Percentiles rank a stretch among this genome's conserved stretches.
Conservation (phyloP, 2,329 filamentous ascomycete genomes). For the Botryotinia narcissicola region DNA sequence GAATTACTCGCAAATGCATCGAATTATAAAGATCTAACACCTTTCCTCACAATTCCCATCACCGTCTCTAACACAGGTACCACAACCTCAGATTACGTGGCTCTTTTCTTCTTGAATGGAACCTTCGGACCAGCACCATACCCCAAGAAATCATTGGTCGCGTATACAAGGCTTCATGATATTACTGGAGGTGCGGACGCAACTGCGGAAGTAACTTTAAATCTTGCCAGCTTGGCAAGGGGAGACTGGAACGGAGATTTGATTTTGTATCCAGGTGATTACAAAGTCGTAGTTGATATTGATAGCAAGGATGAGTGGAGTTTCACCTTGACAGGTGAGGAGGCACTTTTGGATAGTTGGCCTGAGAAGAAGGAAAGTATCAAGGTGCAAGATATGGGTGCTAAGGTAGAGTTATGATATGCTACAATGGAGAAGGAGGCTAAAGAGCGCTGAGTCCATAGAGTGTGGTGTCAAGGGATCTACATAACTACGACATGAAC, state of each 20-base stretch:
- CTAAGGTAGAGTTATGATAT: not conserved
- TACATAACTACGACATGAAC: not conserved
- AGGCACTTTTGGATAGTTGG: conserved; percentile 43
- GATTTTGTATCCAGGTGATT: conserved; percentile 54
- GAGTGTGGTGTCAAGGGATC: not conserved
- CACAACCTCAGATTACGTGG: conserved; percentile 52
- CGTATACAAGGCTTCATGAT: conserved; percentile 44
- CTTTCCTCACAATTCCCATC: conserved; percentile 40
- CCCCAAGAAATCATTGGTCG: conserved; percentile 52
- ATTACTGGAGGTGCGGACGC: conserved; percentile 34
- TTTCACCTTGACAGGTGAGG: conserved; percentile 48
- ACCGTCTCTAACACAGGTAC: conserved; percentile 48
- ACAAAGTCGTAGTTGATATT: conserved; percentile 48
- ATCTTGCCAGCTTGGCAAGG: conserved; percentile 49
- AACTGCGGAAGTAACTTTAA: conserved; percentile 43
- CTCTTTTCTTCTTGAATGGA: conserved; percentile 50
- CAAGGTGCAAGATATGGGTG: not conserved
- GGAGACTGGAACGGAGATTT: conserved; percentile 50
- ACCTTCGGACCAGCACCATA: conserved; percentile 49
- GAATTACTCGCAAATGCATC: conserved; percentile 6
- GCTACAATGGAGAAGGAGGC: not conserved
- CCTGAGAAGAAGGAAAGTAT: not conserved
- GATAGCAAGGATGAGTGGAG: conserved; percentile 42
- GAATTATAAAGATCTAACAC: conserved; percentile 33
- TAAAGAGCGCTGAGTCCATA: accelerated